A percentile compares a stretch with the other conserved stretches of the same genome.
Conservation (phyloP, 2,329 filamentous ascomycete genomes). For the Fusarium xylarioides region DNA sequence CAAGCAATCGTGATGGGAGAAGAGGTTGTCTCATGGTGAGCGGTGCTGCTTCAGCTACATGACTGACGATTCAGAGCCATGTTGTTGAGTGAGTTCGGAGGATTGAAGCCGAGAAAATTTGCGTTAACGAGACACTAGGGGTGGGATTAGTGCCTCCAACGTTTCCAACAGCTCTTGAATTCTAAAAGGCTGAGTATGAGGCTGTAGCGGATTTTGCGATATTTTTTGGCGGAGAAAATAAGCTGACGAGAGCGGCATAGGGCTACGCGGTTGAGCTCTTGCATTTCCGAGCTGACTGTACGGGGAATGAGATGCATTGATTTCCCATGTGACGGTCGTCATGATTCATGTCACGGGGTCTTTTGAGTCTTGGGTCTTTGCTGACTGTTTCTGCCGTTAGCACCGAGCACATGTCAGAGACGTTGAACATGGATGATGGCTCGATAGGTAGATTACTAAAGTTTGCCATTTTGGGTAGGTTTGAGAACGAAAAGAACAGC, state of each 20-base stretch:
- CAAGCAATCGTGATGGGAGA: constrained; percentile 15
- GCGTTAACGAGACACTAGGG: constrained; percentile 30
- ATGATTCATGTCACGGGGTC: constrained; percentile 28
- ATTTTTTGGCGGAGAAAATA: not conserved
- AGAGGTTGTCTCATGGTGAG: constrained; percentile 34
- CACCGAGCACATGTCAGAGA: constrained; percentile 31
- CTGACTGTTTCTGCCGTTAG: constrained; percentile 7
- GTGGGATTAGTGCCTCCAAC: constrained; percentile 16
- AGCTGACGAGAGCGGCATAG: not conserved
- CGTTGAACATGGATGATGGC: not conserved
- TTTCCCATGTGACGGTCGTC: constrained; percentile 7
- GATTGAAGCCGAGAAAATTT: constrained; percentile 37
- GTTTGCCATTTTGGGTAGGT: not conserved
- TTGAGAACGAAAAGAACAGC: not conserved
- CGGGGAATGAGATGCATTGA: not conserved
- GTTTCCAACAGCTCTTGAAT: not conserved
- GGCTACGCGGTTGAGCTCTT: not conserved
- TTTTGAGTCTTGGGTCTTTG: not conserved
- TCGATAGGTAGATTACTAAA: not conserved
- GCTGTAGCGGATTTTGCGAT: not conserved
- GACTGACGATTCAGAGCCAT: constrained; percentile 7
- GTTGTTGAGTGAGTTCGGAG: constrained; percentile 15
- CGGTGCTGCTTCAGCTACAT: constrained; percentile 27
- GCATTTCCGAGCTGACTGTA: not conserved
- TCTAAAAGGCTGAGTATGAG: not conserved